Evolutionary conservation across 169 alveolate species (phyloP).

Genomic region (Plasmodium gonderi): DNA sequence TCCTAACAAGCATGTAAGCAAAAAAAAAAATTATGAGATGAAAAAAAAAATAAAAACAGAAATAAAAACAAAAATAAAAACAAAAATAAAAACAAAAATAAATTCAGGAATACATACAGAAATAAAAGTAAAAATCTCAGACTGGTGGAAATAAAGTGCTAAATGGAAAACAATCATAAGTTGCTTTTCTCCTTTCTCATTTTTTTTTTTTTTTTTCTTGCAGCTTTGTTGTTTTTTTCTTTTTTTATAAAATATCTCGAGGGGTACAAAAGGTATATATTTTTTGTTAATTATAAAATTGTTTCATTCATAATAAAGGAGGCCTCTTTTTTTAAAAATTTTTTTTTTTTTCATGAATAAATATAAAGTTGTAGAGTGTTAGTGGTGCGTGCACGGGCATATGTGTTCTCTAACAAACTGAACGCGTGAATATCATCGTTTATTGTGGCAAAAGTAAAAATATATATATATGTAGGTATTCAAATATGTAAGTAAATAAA

Average conservation of each 20-base stretch:
- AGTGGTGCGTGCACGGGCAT: not conserved
- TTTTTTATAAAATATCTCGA: not conserved
- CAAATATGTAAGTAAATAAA: not conserved
- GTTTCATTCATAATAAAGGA: not conserved
- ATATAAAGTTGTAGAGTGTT: not conserved
- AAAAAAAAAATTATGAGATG: too few species aligned
- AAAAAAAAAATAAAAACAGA: too few species aligned
- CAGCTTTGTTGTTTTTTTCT: not conserved
- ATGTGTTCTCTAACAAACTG: not conserved
- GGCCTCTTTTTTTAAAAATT: too few species aligned
- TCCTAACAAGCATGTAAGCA: not conserved
- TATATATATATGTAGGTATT: not conserved
- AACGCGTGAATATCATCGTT: not conserved
- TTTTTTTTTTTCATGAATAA: not conserved
- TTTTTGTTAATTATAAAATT: not conserved
- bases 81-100: too few species aligned
- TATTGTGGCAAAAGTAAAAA: not conserved
- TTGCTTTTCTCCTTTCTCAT: not conserved
- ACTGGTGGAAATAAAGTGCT: not conserved
- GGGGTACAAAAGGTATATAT: not conserved
- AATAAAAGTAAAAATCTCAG: too few species aligned
- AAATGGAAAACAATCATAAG: not conserved
- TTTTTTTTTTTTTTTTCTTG: not conserved
- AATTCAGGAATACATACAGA: too few species aligned
- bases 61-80: too few species aligned